Evolutionary conservation across 768 basidiomycete species (phyloP).

Genomic region (Dictyophora rubrovolvata): DNA sequence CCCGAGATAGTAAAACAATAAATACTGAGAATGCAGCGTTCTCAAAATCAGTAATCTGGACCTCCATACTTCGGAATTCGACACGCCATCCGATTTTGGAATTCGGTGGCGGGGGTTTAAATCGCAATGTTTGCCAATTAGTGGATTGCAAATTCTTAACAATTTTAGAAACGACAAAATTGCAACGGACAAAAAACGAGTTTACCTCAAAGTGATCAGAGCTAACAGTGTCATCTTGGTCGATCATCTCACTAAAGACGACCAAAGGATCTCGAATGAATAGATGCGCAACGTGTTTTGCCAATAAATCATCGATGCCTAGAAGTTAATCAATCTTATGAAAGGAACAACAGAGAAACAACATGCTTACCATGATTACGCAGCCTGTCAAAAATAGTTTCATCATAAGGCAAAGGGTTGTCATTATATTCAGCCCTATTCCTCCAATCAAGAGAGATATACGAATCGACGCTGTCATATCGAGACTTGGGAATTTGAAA

Average conservation of each 20-base stretch:
- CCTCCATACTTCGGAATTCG: constrained; percentile 98
- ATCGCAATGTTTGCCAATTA: constrained; percentile 98
- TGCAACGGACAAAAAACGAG: constrained; percentile 1
- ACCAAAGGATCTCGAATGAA: constrained; percentile 98
- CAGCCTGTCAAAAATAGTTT: constrained; percentile 62
- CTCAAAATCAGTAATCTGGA: constrained; percentile 97
- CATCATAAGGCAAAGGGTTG: constrained; percentile 68
- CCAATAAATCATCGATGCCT: constrained; percentile 82
- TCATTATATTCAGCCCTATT: constrained; percentile 96
- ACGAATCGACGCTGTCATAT: constrained; percentile 92
- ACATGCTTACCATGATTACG: constrained; percentile 52
- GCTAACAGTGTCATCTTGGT: constrained; percentile 81
- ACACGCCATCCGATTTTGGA: constrained; percentile 96
- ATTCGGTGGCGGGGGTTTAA: constrained; percentile 94
- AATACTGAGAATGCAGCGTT: constrained; percentile 96
- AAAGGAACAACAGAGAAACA: not conserved
- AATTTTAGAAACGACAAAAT: not conserved
- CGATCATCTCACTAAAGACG: constrained; percentile 85
- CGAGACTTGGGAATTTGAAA: constrained; percentile 90
- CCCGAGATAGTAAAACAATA: constrained; percentile 86
- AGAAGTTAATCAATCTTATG: not conserved
- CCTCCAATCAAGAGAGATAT: constrained; percentile 76
- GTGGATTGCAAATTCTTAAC: constrained; percentile 94
- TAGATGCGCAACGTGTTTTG: constrained; percentile 88
- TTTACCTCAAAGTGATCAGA: constrained; percentile 93